Base-by-base conservation (phyloP, 495 filamentous ascomycete genomes). In the Umbilicaria muhlenbergii region DNA sequence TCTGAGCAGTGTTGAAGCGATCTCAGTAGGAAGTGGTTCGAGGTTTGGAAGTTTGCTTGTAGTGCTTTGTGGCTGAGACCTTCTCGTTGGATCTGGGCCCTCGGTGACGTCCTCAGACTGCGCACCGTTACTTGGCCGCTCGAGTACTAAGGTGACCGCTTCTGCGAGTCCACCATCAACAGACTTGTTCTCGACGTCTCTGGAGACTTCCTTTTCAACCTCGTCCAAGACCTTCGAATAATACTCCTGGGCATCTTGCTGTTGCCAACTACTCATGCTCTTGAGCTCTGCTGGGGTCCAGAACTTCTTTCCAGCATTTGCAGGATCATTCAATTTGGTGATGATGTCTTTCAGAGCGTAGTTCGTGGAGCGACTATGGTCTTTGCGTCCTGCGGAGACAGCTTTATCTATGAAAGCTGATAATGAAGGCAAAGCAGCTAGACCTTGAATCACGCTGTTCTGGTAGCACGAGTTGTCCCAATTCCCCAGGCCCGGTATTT, bases 241-340 rank as follows among this genome's bases (percentile, higher is more conserved):
- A 56, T 94, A 99, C 58, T 99, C 92, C 59, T 99, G 92, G 5
- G 92, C 92, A 65, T 99, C 92, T 55, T 99, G 92, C 54, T 99
- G 92, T 58, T 94, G 80, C 79, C 81, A 91, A 38, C 81, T 89
- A 55, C 78, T 87, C 78, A 95, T 86, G 11, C 73, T 82, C 55
- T 91, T 91, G 12, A 95, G 56, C 43, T 78, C 75, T 2, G 72
- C 58, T 0, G 82, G 81, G 14, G 83, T 83, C 83, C 84, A 91
- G 10, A 93, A 63, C 34, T 73, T 77, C 50, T 66, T 69, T 31
- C 84, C 84, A 48, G 78, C 72, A 52, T 81, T 83, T 17, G 61
- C 56, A 2, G 70, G 56, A 52, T 78, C 70, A 48, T 83, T 85
- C 41, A 95, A 64, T 36, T 70, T 73, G 5, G 60, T 58, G 36